phyloP scores from a whole-genome alignment of 164 flowering plant species.

The Aristolochia fimbriata region DNA sequence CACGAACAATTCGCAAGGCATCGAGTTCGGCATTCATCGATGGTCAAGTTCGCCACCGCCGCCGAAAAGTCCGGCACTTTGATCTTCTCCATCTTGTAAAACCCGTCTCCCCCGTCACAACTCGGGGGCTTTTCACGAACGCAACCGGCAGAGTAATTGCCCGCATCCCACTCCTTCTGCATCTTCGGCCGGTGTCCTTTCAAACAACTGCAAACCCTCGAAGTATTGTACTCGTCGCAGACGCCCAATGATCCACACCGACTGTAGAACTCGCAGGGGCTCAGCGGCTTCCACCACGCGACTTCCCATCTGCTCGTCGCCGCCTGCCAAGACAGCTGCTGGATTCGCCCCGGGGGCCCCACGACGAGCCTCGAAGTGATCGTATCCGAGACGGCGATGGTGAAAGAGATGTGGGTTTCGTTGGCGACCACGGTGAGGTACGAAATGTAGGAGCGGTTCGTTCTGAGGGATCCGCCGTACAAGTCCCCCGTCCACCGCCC shows the following conservation, averaged over 20 bases:
- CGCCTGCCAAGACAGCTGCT: background rate
- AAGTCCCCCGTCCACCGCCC: constrained; percentile 1
- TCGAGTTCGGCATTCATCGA: background rate
- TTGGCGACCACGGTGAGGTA: background rate
- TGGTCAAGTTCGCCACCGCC: background rate
- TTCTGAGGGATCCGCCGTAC: background rate
- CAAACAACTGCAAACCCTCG: constrained; percentile 24
- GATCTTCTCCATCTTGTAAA: constrained; percentile 6
- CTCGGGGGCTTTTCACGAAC: background rate
- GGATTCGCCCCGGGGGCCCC: background rate
- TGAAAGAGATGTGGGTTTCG: background rate
- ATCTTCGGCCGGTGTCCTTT: constrained; percentile 24
- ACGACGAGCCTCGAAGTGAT: background rate
- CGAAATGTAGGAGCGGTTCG: background rate
- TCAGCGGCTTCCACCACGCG: background rate
- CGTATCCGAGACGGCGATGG: background rate
- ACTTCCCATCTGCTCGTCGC: background rate
- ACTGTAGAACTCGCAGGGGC: background rate
- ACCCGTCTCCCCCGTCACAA: constrained; percentile 4
- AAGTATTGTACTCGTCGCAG: background rate
- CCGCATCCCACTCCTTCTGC: constrained; percentile 3
- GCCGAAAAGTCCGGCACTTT: constrained; percentile 24
- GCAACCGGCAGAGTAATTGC: constrained; percentile 9
- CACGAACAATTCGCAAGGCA: constrained; percentile 6
- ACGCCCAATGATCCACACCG: background rate